Evolutionary conservation across 805 yeast genomes (phyloP), one percentile per base, ranked within the genome.

Genomic region (Wickerhamomyces ciferrii): DNA sequence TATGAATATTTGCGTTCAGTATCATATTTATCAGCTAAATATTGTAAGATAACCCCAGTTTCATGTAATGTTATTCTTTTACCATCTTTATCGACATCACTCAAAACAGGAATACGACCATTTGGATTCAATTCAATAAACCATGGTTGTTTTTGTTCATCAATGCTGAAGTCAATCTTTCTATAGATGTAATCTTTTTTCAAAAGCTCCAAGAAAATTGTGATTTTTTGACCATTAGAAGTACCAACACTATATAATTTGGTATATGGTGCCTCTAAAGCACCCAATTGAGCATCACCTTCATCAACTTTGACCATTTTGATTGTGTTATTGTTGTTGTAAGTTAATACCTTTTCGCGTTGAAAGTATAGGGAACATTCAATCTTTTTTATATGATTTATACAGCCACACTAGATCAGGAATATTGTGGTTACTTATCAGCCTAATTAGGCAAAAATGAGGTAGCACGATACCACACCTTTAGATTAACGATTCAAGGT

Each of bases 1-100:
- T 56, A 66, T 15, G 62, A 54, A 43, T 62, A 60, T 57, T 75
- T 72, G 47, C 71, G 56, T 8, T 75, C 76, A 44, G 60, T 69
- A 55, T 82, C 87, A 58, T 76, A 82, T 49, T 73, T 75, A 50
- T 79, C 84, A 41, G 75, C 77, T 41, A 82, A 59, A 53, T 78
- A 82, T 47, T 68, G 65, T 60, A 82, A 56, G 46, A 81, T 79
- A 1, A 84, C 84, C 13, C 76, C 84, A 34, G 80, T 69, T 61
- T 82, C 87, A 50, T 72, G 71, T 23, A 82, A 56, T 20, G 73
- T 66, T 35, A 66, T 64, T 2, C 56, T 55, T n/a, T 70, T 56
- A 4, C 78, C 80, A 8, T 72, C 41, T 2, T 50, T 41, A 27
- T 54, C 51, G 21, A 53, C 60, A 35, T 67, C 69, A 29, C 53